phyloP scores from a whole-genome alignment of 2,329 filamentous ascomycete genomes.

The Aspergillus pseudoglaucus region DNA sequence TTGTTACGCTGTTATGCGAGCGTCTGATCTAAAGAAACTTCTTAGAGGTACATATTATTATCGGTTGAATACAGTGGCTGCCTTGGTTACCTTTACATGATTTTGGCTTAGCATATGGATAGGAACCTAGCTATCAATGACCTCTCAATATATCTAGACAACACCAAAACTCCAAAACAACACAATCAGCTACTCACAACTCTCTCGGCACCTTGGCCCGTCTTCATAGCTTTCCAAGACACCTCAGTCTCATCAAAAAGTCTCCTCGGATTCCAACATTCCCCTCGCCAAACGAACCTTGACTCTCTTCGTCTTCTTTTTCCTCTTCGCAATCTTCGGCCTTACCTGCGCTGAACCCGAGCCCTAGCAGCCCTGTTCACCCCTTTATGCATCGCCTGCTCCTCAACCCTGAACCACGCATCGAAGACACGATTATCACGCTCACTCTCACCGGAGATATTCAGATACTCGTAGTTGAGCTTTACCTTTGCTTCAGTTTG shows the following conservation, averaged over 20 bases:
- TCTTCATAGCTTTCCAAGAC: background rate
- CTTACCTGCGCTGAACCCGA: background rate
- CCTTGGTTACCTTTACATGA: too few species aligned
- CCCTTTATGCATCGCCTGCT: slow-evolving; percentile 3
- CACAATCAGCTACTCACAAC: too few species aligned
- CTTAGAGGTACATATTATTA: too few species aligned
- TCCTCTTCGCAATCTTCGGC: background rate
- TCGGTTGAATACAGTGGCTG: too few species aligned
- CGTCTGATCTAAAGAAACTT: too few species aligned
- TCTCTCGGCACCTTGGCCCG: background rate
- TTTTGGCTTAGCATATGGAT: too few species aligned
- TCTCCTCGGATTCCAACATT: background rate
- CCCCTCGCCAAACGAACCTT: background rate
- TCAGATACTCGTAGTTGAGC: slow-evolving; percentile 3
- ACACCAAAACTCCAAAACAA: too few species aligned
- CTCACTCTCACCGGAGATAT: slow-evolving; percentile 3
- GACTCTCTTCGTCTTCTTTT: background rate
- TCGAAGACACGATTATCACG: slow-evolving; percentile 1
- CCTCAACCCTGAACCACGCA: slow-evolving; percentile 2
- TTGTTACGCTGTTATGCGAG: too few species aligned
- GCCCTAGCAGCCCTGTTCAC: background rate
- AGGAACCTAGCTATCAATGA: too few species aligned
- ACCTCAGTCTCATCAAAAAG: background rate
- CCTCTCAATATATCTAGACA: too few species aligned
- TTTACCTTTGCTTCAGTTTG: slow-evolving; percentile 3